Conservation (phyloP, 2,329 filamentous ascomycete genomes). For the Neonectria sp. region DNA sequence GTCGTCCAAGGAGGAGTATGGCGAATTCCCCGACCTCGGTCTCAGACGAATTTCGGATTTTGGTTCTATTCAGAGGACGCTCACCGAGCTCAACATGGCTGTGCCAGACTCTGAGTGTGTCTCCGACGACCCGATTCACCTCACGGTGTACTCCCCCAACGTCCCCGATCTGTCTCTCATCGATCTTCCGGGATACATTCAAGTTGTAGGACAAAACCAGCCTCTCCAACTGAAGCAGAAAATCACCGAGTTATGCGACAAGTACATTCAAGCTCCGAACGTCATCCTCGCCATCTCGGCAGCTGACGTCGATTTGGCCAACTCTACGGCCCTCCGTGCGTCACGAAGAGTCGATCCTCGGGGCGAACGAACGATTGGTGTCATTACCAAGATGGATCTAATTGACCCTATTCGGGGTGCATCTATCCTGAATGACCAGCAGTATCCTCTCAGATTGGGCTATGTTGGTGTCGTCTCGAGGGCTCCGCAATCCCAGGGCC, state of each 20-base stretch:
- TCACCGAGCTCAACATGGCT: conserved; percentile 95
- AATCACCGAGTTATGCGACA: conserved; percentile 96
- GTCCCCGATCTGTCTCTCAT: conserved; percentile 97
- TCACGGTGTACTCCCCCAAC: conserved; percentile 95
- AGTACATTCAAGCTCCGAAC: conserved; percentile 97
- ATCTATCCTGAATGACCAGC: conserved; percentile 86
- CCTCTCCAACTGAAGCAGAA: conserved; percentile 94
- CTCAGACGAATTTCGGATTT: conserved; percentile 94
- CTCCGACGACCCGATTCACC: conserved; percentile 95
- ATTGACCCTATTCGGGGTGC: conserved; percentile 87
- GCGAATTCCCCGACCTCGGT: conserved; percentile 94
- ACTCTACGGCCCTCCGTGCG: conserved; percentile 92
- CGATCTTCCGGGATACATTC: conserved; percentile 97
- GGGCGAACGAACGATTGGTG: conserved; percentile 96
- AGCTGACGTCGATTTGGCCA: conserved; percentile 96
- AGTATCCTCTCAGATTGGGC: conserved; percentile 94
- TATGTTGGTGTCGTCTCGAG: conserved; percentile 97
- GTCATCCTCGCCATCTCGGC: conserved; percentile 98
- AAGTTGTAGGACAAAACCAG: conserved; percentile 92
- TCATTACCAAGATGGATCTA: conserved; percentile 99
- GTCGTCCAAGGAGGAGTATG: conserved; percentile 88
- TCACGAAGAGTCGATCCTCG: conserved; percentile 93
- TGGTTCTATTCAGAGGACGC: conserved; percentile 88
- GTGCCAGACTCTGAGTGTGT: conserved; percentile 94
- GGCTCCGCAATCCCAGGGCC: conserved; percentile 76